Conservation (phyloP, 805 yeast species). For the Allodekkera sacchari region DNA sequence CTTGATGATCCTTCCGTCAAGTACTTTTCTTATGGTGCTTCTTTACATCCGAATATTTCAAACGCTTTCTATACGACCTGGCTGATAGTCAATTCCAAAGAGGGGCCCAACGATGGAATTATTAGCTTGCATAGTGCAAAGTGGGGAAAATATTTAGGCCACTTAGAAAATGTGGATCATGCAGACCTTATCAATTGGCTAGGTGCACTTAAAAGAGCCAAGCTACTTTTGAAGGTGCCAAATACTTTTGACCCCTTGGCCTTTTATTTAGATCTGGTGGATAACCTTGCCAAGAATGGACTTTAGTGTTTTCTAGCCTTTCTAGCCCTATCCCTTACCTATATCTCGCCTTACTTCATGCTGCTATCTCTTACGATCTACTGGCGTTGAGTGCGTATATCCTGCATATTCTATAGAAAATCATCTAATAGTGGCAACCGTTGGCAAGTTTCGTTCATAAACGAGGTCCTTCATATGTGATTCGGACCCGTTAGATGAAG, state of each 20-base stretch:
- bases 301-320: too few species aligned
- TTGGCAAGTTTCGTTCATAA: too few species aligned
- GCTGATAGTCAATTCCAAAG: slow-evolving; percentile 41
- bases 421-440: too few species aligned
- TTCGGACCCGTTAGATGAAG: too few species aligned
- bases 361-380: too few species aligned
- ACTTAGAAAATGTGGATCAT: slow-evolving; percentile 73
- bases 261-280: slow-evolving; percentile 60
- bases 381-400: too few species aligned
- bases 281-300: slow-evolving; percentile 51
- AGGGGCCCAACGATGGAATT: slow-evolving; percentile 75
- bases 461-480: too few species aligned
- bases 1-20: slow-evolving; percentile 51
- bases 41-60: slow-evolving; percentile 52
- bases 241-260: slow-evolving; percentile 54
- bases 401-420: too few species aligned
- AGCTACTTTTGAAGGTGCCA: slow-evolving; percentile 20
- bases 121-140: slow-evolving; percentile 69
- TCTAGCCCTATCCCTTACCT: too few species aligned
- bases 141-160: slow-evolving; percentile 84
- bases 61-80: slow-evolving; percentile 59
- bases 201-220: slow-evolving; percentile 36
- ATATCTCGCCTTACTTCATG: too few species aligned
- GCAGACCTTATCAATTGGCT: slow-evolving; percentile 83
- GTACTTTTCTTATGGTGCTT: slow-evolving; percentile 82